Evolutionary conservation across 2,329 filamentous ascomycete genomes (phyloP), one percentile per base, ranked within the genome.

Genomic region (Beauveria brongniartii): DNA sequence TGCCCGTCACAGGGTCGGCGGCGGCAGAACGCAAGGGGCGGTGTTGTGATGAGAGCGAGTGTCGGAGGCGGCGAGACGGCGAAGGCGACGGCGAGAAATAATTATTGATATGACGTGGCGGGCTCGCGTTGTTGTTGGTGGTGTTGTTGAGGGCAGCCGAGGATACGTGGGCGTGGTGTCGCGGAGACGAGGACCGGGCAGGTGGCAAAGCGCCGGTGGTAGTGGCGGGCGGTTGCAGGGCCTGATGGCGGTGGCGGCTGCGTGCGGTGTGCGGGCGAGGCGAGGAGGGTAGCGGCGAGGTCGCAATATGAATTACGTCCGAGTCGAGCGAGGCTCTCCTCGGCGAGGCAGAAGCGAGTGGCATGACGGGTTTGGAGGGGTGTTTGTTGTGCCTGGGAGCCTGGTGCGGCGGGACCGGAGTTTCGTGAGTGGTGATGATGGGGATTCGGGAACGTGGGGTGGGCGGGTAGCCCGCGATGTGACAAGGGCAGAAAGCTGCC

Each of bases 121-220:
- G 44, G 53, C 50, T 57, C 37, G 20, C 58, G 61, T 37, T 16
- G 40, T 30, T n/a, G n/a, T 59, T 44, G 34, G 5, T 34, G 24
- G 5, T 6, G 55, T 37, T 37, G 34, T 37, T 37, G 5, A 10
- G 34, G 34, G 14, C 34, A 16, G 34, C n/a, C 26, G 53, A n/a
- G 43, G 61, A 48, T 22, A 44, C 28, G 30, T 46, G 46, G 18
- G 59, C 10, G 52, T 63, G 61, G 22, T 60, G 55, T 44, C 65
- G 62, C 5, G 61, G 62, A 16, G 64, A 63, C n/a, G 62, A 64
- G 4, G 63, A 66, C 47, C 61, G 64, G 55, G 50, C 54, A 30
- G 41, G 55, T 53, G 64, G 61, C 48, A 63, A 63, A 51, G 55
- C 55, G 34, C 57, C 40, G 57, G 62, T 53, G 61, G 50, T 20